A percentile compares a stretch with the other conserved stretches of the same genome.
Evolutionary conservation across 768 basidiomycete species (phyloP).

Genomic region (Trametes gibbosa): DNA sequence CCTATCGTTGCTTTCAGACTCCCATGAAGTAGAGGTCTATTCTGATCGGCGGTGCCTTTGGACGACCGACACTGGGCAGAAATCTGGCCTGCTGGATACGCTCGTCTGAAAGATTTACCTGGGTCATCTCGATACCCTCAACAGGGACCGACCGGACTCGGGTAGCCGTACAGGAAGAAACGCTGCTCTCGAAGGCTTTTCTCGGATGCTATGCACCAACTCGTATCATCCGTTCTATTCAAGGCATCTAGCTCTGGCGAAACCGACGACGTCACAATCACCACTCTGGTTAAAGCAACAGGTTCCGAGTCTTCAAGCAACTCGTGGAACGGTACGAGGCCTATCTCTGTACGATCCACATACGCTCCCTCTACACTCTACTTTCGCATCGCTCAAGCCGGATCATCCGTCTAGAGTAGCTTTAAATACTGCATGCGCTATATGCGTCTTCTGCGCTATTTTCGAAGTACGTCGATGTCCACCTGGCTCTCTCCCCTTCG

Average conservation of each 20-base stretch:
- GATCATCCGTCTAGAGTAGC: slow-evolving; percentile 35
- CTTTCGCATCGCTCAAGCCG: slow-evolving; percentile 35
- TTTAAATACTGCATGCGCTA: slow-evolving; percentile 61
- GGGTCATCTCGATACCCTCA: neutral
- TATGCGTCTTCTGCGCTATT: slow-evolving; percentile 67
- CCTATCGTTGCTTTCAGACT: neutral
- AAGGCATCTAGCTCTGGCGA: slow-evolving; percentile 56
- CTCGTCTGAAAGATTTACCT: slow-evolving; percentile 1
- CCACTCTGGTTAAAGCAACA: slow-evolving; percentile 77
- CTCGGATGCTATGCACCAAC: slow-evolving; percentile 63
- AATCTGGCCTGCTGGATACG: slow-evolving; percentile 9
- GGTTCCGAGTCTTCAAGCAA: slow-evolving; percentile 68
- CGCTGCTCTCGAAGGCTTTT: slow-evolving; percentile 71
- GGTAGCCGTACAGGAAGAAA: slow-evolving; percentile 40
- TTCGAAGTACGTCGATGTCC: slow-evolving; percentile 73
- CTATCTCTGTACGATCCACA: slow-evolving; percentile 81
- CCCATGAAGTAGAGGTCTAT: slow-evolving; percentile 8
- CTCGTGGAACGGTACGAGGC: slow-evolving; percentile 78
- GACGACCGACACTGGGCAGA: slow-evolving; percentile 11
- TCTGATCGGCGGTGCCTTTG: slow-evolving; percentile 4
- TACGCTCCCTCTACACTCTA: slow-evolving; percentile 44
- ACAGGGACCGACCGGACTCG: neutral
- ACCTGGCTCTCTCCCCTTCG: slow-evolving; percentile 77
- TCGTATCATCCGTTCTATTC: slow-evolving; percentile 79
- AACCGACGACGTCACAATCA: slow-evolving; percentile 74